A percentile compares a stretch with the other conserved stretches of the same genome.
Evolutionary conservation across 345 rosid species (phyloP).

Genomic region (Litchi chinensis): DNA sequence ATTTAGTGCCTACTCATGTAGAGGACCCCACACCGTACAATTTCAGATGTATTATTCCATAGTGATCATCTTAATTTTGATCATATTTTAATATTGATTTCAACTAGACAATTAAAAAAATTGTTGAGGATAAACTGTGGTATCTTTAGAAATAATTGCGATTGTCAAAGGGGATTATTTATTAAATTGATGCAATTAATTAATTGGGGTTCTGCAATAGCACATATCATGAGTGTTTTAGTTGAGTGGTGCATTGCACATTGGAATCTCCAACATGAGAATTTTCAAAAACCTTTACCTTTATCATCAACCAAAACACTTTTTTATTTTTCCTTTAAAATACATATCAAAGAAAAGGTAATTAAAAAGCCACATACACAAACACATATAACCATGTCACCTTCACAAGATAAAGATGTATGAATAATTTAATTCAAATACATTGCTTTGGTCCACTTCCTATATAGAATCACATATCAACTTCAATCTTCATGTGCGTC

Average conservation of each 20-base stretch:
- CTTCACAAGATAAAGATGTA: conserved; percentile 13
- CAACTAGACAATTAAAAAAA: not conserved
- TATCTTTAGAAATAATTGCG: conserved; percentile 30
- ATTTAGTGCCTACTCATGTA: conserved; percentile 1
- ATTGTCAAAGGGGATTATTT: conserved; percentile 36
- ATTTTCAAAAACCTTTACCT: not conserved
- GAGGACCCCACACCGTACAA: not conserved
- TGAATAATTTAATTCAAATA: conserved; percentile 16
- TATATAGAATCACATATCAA: conserved; percentile 38
- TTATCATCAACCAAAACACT: conserved; percentile 14
- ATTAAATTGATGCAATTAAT: not conserved
- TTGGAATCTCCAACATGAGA: conserved; percentile 26
- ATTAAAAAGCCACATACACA: conserved; percentile 7
- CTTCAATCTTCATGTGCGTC: conserved; percentile 29
- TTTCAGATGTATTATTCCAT: not conserved
- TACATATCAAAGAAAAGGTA: not conserved
- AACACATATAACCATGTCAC: conserved; percentile 1
- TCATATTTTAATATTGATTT: conserved; percentile 1
- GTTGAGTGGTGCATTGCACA: conserved; percentile 33
- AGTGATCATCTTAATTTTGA: conserved; percentile 13
- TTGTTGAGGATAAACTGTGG: conserved; percentile 2
- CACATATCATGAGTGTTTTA: conserved; percentile 16
- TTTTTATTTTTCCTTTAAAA: not conserved
- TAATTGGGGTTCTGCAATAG: not conserved
- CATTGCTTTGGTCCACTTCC: conserved; percentile 29